Evolutionary conservation across 2,329 filamentous ascomycete species (phyloP), one percentile per base, ranked within the genome.

Genomic region (Neofusicoccum umdonicola): DNA sequence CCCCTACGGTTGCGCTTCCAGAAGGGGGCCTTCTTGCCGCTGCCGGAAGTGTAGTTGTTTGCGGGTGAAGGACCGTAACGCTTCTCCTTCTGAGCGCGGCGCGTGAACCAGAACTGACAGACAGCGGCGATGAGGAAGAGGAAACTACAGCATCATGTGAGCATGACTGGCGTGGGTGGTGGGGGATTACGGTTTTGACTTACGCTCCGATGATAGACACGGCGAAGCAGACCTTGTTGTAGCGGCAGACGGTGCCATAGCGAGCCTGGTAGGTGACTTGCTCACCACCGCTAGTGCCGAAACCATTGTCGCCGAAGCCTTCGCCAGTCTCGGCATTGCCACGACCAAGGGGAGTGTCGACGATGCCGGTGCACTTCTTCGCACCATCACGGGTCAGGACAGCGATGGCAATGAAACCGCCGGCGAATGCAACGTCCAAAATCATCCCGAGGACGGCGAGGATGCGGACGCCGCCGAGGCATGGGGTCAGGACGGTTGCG

Each of bases 381-480:
- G 87, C 86, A 42, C 93, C 93, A 64, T 85, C 79, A 42, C 90
- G 85, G 66, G 91, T 93, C 67, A 91, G 83, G 56, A 89, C 82
- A 0, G 93, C 92, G 66, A 97, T 86, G 73, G 93, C 96, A 73
- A 96, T 86, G 81, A 95, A 95, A 65, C 83, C 87, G 45, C 85
- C 91, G 61, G 87, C 80, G 77, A 97, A 96, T 71, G 85, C 85
- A 62, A 95, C 71, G 72, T 97, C 92, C 54, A 97, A 82, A 27
- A 93, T 67, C 67, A 96, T 86, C 68, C 86, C 90, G 62, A 95
- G 68, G 72, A 89, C 83, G 3, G 90, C 90, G 66, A 93, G 89
- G 76, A 94, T 82, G 4, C 84, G 82, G 66, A 90, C 84, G 34
- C 92, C 92, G 41, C 90, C 92, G 5, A 96, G 79, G 74, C 87